A percentile compares a stretch with the other conserved stretches of the same genome.
Evolutionary conservation across 2,329 filamentous ascomycete species (phyloP).

Genomic region (Pseudogymnoascus sp.): DNA sequence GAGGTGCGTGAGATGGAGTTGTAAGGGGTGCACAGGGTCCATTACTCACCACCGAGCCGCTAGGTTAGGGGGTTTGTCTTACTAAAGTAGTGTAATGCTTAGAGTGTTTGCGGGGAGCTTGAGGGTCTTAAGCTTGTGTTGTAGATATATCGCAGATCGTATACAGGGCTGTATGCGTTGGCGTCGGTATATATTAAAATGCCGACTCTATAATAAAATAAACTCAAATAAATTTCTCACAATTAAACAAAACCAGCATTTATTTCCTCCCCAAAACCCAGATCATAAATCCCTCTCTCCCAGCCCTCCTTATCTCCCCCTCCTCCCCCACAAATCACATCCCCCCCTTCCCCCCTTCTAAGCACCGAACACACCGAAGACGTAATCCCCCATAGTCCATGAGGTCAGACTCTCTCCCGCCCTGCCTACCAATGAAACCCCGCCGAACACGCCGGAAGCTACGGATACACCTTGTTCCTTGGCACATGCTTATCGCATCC

Average conservation of each 20-base stretch:
- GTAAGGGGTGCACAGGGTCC: not conserved
- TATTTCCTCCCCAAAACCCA: not conserved
- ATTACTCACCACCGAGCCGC: not conserved
- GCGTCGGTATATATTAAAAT: not conserved
- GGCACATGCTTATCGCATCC: not conserved
- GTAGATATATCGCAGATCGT: not conserved
- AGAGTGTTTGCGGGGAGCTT: not conserved
- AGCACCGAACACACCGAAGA: not conserved
- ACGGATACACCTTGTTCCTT: slow-evolving; percentile 1
- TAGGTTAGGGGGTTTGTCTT: not conserved
- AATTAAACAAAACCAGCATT: not conserved
- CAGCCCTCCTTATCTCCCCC: not conserved
- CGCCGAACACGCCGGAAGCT: not conserved
- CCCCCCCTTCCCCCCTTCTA: not conserved
- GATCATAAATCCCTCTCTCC: not conserved
- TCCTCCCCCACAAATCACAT: not conserved
- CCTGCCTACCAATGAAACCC: not conserved
- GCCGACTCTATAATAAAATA: not conserved
- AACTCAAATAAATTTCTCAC: not conserved
- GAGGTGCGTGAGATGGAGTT: not conserved
- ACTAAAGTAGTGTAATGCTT: not conserved
- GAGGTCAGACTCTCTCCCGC: not conserved
- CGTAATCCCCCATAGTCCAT: not conserved
- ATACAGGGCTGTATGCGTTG: not conserved
- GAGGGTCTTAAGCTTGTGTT: not conserved